Conservation (phyloP, 129 eudicot species). For the Helichrysum umbraculigerum region DNA sequence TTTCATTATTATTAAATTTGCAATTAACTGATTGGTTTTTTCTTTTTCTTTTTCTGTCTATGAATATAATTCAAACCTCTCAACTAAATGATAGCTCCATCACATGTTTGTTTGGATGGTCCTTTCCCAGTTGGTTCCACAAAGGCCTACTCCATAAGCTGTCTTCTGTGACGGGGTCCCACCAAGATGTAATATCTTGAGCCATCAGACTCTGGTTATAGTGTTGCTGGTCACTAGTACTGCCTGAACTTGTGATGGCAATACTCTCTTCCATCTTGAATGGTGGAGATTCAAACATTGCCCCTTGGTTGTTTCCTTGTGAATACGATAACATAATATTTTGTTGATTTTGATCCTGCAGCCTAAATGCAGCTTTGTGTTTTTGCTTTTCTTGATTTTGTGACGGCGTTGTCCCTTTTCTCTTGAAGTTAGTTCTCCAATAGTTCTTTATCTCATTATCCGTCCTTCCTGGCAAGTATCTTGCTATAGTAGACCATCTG, state of each 20-base stretch:
- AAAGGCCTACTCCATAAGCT: slow-evolving; percentile 16
- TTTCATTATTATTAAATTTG: no score
- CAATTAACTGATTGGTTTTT: background rate
- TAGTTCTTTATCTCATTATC: slow-evolving; percentile 72
- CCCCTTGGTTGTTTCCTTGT: slow-evolving; percentile 14
- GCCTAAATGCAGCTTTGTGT: slow-evolving; percentile 23
- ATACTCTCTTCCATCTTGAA: background rate
- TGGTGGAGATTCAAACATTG: background rate
- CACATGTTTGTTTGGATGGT: slow-evolving; percentile 7
- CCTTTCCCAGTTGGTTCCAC: slow-evolving; percentile 10
- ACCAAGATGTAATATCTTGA: slow-evolving; percentile 3
- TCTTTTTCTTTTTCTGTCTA: background rate
- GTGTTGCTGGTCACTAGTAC: slow-evolving; percentile 14
- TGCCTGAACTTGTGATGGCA: background rate
- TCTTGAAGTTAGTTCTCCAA: slow-evolving; percentile 76
- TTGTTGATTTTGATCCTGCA: background rate
- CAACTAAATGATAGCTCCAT: slow-evolving; percentile 20
- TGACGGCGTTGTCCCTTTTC: slow-evolving; percentile 33
- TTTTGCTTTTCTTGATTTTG: slow-evolving; percentile 26
- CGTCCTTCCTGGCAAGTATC: slow-evolving; percentile 79
- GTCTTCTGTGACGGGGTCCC: slow-evolving; percentile 26
- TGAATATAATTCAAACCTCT: background rate
- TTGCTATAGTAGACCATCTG: slow-evolving; percentile 84
- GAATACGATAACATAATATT: background rate
- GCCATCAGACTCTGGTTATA: slow-evolving; percentile 10